Conservation (phyloP, 2,329 filamentous ascomycete species). For the Phaeosphaeria sp. region DNA sequence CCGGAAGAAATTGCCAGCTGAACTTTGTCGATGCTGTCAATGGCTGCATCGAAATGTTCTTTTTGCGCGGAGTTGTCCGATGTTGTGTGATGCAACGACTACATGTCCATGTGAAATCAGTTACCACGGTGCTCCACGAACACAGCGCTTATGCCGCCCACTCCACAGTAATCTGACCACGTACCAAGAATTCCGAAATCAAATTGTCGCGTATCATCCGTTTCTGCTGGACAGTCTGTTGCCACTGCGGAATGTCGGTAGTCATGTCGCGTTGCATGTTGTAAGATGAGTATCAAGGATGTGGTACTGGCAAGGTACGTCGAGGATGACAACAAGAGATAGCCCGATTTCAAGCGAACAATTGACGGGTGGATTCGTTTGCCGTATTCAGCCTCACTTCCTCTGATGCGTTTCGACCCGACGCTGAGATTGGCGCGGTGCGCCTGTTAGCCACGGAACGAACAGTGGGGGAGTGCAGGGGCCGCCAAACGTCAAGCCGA, state of each 20-base stretch:
- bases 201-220: conserved; percentile 31
- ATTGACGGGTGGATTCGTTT: background rate
- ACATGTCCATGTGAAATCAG: conserved; percentile 9
- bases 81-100: conserved; percentile 19
- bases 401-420: background rate
- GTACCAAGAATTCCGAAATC: conserved; percentile 28
- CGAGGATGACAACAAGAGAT: background rate
- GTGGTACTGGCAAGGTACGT: background rate
- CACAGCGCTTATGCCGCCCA: background rate
- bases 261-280: conserved; percentile 19
- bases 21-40: conserved; percentile 27
- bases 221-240: conserved; percentile 32
- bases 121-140: background rate
- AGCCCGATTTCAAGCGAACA: background rate
- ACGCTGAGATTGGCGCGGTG: background rate
- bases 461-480: conserved; percentile 33
- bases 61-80: background rate
- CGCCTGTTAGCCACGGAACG: conserved; percentile 5
- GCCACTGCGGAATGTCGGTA: conserved; percentile 29
- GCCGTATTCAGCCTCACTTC: background rate
- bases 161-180: background rate
- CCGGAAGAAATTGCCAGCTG: conserved; percentile 33
- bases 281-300: background rate
- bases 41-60: conserved; percentile 10
- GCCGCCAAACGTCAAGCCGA: conserved; percentile 8